Conservation (phyloP, 75 land plant genomes). For the Larix kaempferi region DNA sequence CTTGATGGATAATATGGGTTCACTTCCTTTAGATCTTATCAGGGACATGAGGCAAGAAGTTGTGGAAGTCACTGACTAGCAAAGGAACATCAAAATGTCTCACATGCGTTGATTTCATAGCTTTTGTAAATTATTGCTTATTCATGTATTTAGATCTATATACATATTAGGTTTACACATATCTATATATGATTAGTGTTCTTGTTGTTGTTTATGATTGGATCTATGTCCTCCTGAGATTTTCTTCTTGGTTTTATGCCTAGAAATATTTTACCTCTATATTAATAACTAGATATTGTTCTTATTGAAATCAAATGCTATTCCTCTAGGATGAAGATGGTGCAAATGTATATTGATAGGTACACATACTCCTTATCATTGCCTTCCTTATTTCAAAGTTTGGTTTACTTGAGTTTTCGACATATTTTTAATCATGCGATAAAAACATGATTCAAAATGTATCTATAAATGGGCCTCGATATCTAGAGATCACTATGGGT, state of each 20-base stretch:
- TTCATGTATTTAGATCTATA: not conserved
- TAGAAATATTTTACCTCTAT: not conserved
- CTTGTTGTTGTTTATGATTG: not conserved
- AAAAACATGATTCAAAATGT: too few relatives aligned
- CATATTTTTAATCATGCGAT: too few relatives aligned
- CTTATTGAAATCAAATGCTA: not conserved
- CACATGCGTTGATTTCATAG: slow-evolving; percentile 1
- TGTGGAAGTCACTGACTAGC: slow-evolving; percentile 9
- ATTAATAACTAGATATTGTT: not conserved
- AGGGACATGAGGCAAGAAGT: slow-evolving; percentile 11
- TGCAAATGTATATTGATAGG: too few relatives aligned
- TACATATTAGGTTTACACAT: not conserved
- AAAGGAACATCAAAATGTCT: slow-evolving; percentile 4
- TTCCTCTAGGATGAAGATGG: too few relatives aligned
- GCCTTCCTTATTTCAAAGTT: too few relatives aligned
- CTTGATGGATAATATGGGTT: slow-evolving; percentile 13
- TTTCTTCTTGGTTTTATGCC: not conserved
- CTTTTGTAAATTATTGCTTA: not conserved
- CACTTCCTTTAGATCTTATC: slow-evolving; percentile 14
- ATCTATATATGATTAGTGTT: not conserved
- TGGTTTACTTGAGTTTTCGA: too few relatives aligned
- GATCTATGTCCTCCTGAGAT: not conserved
- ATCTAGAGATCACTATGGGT: too few relatives aligned
- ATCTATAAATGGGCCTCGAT: too few relatives aligned
- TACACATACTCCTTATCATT: too few relatives aligned